Evolutionary conservation across 192 early-diverging fungal genomes (phyloP).

Genomic region (Dimargaris cristalligena): DNA sequence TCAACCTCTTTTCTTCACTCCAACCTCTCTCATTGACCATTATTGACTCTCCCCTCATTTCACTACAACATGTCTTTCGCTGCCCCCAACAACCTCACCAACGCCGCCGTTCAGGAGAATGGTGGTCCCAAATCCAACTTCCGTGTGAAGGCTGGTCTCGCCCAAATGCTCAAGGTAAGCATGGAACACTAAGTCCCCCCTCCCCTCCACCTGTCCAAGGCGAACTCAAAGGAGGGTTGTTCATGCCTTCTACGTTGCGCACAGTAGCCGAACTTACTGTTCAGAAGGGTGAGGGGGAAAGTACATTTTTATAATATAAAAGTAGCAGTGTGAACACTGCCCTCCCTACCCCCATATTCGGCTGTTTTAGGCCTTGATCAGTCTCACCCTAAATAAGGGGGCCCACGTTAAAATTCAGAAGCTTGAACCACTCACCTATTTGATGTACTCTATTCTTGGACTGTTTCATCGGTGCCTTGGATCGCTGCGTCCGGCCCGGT

Average conservation of each 20-base stretch:
- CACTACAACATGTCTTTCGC: constrained; percentile 19
- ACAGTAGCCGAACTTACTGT: too few species aligned
- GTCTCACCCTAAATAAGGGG: too few species aligned
- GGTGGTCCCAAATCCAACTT: constrained; percentile 27
- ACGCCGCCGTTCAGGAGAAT: constrained; percentile 15
- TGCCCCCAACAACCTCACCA: constrained; percentile 40
- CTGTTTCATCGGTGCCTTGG: not conserved
- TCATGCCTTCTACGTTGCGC: too few species aligned
- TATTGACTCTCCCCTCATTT: not conserved
- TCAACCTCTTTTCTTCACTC: too few species aligned
- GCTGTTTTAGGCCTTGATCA: too few species aligned
- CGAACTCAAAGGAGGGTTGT: too few species aligned
- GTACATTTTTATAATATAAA: not conserved
- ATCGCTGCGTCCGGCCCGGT: not conserved
- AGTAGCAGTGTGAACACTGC: not conserved
- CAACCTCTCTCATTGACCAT: not conserved
- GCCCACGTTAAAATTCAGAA: too few species aligned
- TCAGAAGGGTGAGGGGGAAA: too few species aligned
- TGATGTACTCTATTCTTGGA: not conserved
- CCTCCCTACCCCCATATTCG: not conserved
- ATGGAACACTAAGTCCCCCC: too few species aligned
- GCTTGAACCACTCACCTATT: not conserved
- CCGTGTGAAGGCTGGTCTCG: constrained; percentile 87
- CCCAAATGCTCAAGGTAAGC: constrained; percentile 89
- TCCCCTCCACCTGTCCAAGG: too few species aligned